Conservation (phyloP, 495 filamentous ascomycete species). For the Coniosporium apollinis region DNA sequence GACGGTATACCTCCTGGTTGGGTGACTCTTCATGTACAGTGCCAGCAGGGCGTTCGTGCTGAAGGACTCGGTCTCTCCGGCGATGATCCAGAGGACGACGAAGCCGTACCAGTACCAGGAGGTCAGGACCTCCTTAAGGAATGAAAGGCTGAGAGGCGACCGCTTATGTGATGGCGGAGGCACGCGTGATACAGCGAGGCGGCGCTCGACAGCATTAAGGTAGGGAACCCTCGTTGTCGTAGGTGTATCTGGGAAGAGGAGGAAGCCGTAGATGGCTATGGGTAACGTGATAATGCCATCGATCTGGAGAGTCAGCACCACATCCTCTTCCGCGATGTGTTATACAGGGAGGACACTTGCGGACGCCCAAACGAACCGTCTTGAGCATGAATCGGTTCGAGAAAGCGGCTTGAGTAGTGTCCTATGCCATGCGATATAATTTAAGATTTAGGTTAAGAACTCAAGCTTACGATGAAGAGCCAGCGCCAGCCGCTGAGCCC, state of each 20-base stretch:
- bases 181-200: too few relatives aligned
- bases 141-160: background rate
- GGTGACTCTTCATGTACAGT: too few relatives aligned
- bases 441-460: too few relatives aligned
- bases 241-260: constrained; percentile 45
- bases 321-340: too few relatives aligned
- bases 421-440: too few relatives aligned
- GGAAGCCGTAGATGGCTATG: constrained; percentile 39
- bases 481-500: constrained; percentile 48
- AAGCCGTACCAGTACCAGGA: constrained; percentile 35
- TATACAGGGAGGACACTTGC: constrained; percentile 11
- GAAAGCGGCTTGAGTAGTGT: too few relatives aligned
- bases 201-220: too few relatives aligned
- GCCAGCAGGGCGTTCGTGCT: constrained; percentile 30
- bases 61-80: constrained; percentile 33
- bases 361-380: background rate
- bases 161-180: too few relatives aligned
- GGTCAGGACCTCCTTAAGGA: constrained; percentile 16
- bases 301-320: constrained; percentile 11
- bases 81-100: constrained; percentile 33
- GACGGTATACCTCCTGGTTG: too few relatives aligned
- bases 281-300: constrained; percentile 39
- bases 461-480: constrained; percentile 39
- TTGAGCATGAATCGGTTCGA: background rate
- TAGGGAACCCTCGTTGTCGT: constrained; percentile 34